These are phyloP conservation scores for Rosa hybrid DNA, from an alignment of 331 rosid species.

Conservation along the genomic window DNA sequence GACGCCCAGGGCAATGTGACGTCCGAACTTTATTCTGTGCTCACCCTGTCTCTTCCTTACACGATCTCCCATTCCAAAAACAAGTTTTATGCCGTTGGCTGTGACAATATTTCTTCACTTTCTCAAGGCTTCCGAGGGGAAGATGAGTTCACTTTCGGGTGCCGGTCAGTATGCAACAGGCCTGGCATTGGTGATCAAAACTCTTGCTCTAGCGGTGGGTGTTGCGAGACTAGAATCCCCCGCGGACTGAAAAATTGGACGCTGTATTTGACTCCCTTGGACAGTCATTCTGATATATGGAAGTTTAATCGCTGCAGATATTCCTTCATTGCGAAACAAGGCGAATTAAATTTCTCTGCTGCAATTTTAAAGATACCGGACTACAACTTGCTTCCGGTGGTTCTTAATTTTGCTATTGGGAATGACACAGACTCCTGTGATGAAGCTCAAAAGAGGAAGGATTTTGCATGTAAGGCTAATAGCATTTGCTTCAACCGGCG, in stretches of 20 bases:
- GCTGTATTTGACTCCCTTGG: no score
- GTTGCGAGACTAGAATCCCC: not conserved
- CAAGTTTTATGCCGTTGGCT: constrained; percentile 4
- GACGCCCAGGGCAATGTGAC: no score
- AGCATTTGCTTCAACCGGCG: not conserved
- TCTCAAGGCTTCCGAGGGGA: not conserved
- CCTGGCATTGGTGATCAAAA: not conserved
- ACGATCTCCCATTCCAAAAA: not conserved
- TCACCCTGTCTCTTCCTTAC: not conserved
- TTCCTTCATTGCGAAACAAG: no score
- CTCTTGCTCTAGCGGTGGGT: not conserved
- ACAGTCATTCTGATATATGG: no score
- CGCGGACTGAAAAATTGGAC: not conserved
- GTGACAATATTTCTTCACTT: constrained; percentile 1
- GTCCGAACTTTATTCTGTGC: no score
- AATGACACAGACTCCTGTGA: not conserved
- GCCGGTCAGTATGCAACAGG: not conserved
- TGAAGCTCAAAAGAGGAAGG: not conserved
- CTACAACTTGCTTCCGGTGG: not conserved
- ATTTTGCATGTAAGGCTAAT: not conserved
- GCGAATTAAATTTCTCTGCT: no score
- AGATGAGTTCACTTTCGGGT: not conserved
- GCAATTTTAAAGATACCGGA: no score
- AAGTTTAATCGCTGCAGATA: not conserved
- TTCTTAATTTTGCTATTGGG: not conserved